phyloP scores from a whole-genome alignment of 768 basidiomycete species.

The Termitomyces sp. region DNA sequence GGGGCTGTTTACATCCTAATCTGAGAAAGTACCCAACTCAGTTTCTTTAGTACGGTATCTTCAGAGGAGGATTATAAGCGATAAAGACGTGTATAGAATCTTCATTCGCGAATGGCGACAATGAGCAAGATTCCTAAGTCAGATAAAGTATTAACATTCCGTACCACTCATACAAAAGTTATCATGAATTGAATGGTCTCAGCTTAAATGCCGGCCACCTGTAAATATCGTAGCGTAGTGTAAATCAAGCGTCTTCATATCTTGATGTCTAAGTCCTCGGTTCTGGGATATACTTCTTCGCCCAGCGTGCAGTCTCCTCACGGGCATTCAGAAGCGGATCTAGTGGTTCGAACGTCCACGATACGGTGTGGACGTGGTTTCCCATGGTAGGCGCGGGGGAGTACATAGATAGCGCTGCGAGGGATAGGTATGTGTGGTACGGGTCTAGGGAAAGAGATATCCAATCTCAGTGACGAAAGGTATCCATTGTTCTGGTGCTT shows the following conservation, averaged over 20 bases:
- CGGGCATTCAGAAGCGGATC: slow-evolving; percentile 72
- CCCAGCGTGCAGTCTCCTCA: slow-evolving; percentile 61
- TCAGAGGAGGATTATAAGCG: background rate
- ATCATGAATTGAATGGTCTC: background rate
- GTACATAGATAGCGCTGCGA: slow-evolving; percentile 75
- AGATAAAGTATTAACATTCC: background rate
- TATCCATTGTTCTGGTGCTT: background rate
- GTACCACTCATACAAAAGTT: background rate
- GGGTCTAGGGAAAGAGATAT: slow-evolving; percentile 52
- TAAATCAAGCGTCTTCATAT: background rate
- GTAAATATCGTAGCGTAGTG: background rate
- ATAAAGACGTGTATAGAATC: background rate
- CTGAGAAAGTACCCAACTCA: background rate
- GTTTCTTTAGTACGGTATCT: background rate
- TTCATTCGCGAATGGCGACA: background rate
- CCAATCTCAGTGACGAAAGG: background rate
- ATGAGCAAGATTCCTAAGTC: background rate
- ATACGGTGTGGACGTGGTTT: slow-evolving; percentile 20
- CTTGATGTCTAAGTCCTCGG: background rate
- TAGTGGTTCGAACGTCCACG: slow-evolving; percentile 56
- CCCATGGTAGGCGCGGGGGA: slow-evolving; percentile 38
- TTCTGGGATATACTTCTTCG: slow-evolving; percentile 48
- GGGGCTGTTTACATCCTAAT: background rate
- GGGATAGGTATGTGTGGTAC: slow-evolving; percentile 88
- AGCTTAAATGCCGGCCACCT: background rate